These are phyloP conservation scores for Ottelia alismoides DNA, from an alignment of 106 monocot genomes.

Conservation along the genomic window DNA sequence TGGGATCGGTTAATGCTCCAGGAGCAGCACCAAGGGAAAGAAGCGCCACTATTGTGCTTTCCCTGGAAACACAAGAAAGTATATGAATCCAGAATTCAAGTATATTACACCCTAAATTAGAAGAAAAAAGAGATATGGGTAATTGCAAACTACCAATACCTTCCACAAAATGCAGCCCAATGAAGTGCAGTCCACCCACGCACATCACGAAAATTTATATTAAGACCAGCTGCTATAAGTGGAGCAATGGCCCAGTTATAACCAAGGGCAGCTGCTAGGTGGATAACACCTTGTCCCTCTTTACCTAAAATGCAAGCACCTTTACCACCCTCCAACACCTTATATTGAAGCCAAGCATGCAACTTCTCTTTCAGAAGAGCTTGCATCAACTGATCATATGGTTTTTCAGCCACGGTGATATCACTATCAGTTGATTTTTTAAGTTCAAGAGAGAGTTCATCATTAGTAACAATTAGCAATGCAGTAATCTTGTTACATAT, in stretches of 20 bases:
- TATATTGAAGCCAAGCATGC: slow-evolving; percentile 59
- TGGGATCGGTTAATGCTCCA: slow-evolving; percentile 80
- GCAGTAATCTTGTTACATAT: slow-evolving; percentile 33
- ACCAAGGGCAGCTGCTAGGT: slow-evolving; percentile 86
- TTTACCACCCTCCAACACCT: slow-evolving; percentile 64
- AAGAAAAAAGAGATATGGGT: not conserved
- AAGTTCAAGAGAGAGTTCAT: slow-evolving; percentile 34
- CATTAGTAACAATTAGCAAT: slow-evolving; percentile 36
- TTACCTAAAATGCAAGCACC: slow-evolving; percentile 56
- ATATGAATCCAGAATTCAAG: not conserved
- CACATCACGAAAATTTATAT: slow-evolving; percentile 71
- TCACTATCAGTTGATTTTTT: slow-evolving; percentile 17
- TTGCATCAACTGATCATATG: slow-evolving; percentile 25
- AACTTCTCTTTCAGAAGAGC: slow-evolving; percentile 61
- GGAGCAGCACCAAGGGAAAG: slow-evolving; percentile 49
- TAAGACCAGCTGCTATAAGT: slow-evolving; percentile 55
- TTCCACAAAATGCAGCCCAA: slow-evolving; percentile 89
- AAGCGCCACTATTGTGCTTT: slow-evolving; percentile 55
- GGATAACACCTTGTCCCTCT: slow-evolving; percentile 78
- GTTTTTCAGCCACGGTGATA: slow-evolving; percentile 13
- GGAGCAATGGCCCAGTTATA: slow-evolving; percentile 90
- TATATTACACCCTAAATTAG: not conserved
- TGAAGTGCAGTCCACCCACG: slow-evolving; percentile 97
- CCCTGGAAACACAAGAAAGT: slow-evolving; percentile 39
- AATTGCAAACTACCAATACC: too few species aligned